phyloP scores from a whole-genome alignment of 768 basidiomycete species.

The Termitomyces sp. region DNA sequence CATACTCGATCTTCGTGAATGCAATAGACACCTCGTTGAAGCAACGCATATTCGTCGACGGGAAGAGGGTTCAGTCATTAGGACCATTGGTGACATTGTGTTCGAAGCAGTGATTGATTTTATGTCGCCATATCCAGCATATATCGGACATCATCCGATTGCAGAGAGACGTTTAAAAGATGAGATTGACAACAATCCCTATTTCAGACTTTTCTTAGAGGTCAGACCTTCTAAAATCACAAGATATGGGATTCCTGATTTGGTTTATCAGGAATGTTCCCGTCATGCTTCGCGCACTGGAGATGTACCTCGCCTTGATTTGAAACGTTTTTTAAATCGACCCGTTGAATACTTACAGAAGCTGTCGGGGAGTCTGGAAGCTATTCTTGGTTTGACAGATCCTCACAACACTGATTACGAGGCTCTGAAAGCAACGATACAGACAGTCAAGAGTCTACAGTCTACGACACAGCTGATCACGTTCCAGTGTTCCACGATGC shows the following conservation, averaged over 20 bases:
- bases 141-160: constrained; percentile 75
- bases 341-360: constrained; percentile 80
- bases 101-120: constrained; percentile 84
- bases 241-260: background rate
- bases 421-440: constrained; percentile 76
- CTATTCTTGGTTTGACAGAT: constrained; percentile 77
- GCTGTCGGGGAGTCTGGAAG: constrained; percentile 81
- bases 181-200: constrained; percentile 74
- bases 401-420: constrained; percentile 78
- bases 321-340: constrained; percentile 76
- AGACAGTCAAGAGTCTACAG: constrained; percentile 78
- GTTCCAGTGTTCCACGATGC: constrained; percentile 86
- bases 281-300: constrained; percentile 29
- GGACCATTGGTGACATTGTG: constrained; percentile 84
- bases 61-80: constrained; percentile 79
- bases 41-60: constrained; percentile 79
- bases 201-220: constrained; percentile 83
- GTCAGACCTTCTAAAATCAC: constrained; percentile 33
- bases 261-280: constrained; percentile 32
- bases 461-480: constrained; percentile 76
- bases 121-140: constrained; percentile 77
- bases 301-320: constrained; percentile 44
- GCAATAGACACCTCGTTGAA: constrained; percentile 74
- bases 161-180: constrained; percentile 87
- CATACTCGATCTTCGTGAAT: constrained; percentile 75